A percentile compares a stretch with the other conserved stretches of the same genome.
These are phyloP conservation scores for Leccinum variicolor DNA, from an alignment of 768 basidiomycete species.

Conservation along the genomic window DNA sequence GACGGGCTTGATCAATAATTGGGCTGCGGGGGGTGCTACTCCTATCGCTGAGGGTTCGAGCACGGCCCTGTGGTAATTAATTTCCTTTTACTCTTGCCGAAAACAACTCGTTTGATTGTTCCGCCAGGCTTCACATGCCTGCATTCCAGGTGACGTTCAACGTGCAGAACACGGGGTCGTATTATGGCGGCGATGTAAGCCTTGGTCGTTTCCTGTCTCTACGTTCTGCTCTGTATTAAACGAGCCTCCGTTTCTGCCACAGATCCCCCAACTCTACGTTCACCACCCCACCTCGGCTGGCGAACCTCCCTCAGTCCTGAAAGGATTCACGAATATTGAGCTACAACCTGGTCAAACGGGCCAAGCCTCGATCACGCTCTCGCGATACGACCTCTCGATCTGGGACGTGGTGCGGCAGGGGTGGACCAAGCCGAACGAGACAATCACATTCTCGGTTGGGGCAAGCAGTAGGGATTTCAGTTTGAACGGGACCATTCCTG, in stretches of 20 bases:
- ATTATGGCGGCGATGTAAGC: conserved; percentile 63
- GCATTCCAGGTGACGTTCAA: conserved; percentile 60
- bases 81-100: background rate
- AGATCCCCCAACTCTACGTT: conserved; percentile 77
- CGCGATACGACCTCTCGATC: conserved; percentile 67
- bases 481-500: conserved; percentile 41
- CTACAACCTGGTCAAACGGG: conserved; percentile 45
- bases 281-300: conserved; percentile 59
- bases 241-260: background rate
- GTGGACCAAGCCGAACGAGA: conserved; percentile 68
- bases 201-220: background rate
- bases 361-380: conserved; percentile 53
- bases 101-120: background rate
- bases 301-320: conserved; percentile 70
- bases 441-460: conserved; percentile 60
- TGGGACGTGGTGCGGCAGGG: conserved; percentile 76
- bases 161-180: conserved; percentile 60
- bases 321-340: conserved; percentile 63
- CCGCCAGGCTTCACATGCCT: conserved; percentile 59
- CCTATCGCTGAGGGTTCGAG: conserved; percentile 57
- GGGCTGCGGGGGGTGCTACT: conserved; percentile 58
- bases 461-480: conserved; percentile 64
- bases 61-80: conserved; percentile 57
- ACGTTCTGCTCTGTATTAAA: background rate
- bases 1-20: conserved; percentile 38